Evolutionary conservation across 495 filamentous ascomycete species (phyloP).

Genomic region (Aspergillus bridgeri): DNA sequence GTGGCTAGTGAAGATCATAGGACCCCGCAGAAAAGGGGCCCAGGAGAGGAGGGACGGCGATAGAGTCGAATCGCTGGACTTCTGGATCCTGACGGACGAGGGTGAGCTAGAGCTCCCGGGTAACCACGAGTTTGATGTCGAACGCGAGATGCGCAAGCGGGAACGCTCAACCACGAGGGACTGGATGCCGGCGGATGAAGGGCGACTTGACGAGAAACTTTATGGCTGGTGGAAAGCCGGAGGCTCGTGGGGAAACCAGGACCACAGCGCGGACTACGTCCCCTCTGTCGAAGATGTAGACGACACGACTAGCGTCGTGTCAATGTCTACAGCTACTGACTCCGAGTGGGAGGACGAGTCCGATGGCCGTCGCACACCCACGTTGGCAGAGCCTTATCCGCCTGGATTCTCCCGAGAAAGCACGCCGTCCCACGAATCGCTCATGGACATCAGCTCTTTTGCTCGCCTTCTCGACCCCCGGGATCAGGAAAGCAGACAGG

Average conservation of each 20-base stretch:
- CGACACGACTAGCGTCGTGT: conserved; percentile 75
- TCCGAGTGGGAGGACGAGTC: conserved; percentile 58
- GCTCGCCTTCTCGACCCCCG: conserved; percentile 82
- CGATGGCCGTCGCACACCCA: conserved; percentile 74
- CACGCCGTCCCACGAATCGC: conserved; percentile 58
- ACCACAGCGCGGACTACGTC: conserved; percentile 69
- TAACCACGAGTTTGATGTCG: conserved; percentile 69
- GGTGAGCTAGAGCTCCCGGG: conserved; percentile 55
- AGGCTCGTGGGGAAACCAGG: conserved; percentile 78
- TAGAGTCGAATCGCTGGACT: conserved; percentile 43
- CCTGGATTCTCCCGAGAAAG: conserved; percentile 46
- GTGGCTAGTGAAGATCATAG: conserved; percentile 50
- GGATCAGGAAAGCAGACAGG: conserved; percentile 69
- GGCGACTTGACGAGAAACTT: conserved; percentile 65
- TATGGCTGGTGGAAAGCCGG: conserved; percentile 78
- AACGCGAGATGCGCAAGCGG: conserved; percentile 63
- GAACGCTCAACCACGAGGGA: conserved; percentile 35
- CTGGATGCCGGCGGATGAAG: conserved; percentile 50
- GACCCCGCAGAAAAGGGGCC: conserved; percentile 19
- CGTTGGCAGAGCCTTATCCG: conserved; percentile 48
- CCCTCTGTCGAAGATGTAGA: conserved; percentile 56
- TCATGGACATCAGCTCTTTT: conserved; percentile 64
- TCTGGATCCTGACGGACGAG: conserved; percentile 56
- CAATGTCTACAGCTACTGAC: conserved; percentile 50
- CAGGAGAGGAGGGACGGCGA: conserved; percentile 14